A percentile compares a stretch with the other conserved stretches of the same genome.
Evolutionary conservation across 228 moss, liverwort and hornwort species (phyloP).

Genomic region (Sphagnum magellanicum): DNA sequence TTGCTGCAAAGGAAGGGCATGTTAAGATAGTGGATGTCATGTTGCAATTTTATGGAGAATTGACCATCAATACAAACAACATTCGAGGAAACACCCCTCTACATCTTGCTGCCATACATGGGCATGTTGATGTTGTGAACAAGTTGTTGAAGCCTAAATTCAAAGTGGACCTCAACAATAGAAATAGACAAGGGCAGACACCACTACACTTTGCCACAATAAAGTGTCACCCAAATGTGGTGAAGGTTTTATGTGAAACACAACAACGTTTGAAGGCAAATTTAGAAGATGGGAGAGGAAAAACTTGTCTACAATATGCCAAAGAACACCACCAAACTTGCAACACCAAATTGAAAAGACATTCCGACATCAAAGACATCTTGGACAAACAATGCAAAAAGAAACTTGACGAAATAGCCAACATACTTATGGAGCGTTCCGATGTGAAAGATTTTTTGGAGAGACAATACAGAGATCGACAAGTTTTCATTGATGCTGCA

Average conservation of each 20-base stretch:
- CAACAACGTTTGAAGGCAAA: slow-evolving; percentile 17
- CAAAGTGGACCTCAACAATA: neutral
- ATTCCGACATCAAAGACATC: no score
- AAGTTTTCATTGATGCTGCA: slow-evolving; percentile 10
- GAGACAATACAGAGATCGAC: slow-evolving; percentile 4
- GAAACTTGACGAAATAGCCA: slow-evolving; percentile 9
- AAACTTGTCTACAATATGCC: neutral
- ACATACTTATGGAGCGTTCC: neutral
- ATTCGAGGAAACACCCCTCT: slow-evolving; percentile 13
- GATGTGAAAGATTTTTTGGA: slow-evolving; percentile 12
- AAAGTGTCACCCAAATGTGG: slow-evolving; percentile 11
- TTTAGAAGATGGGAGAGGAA: slow-evolving; percentile 8
- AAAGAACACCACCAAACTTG: slow-evolving; percentile 2
- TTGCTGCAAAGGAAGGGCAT: slow-evolving; percentile 16
- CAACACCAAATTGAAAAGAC: neutral
- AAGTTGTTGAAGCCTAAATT: slow-evolving; percentile 8
- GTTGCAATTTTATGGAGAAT: slow-evolving; percentile 4
- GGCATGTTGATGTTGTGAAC: slow-evolving; percentile 9
- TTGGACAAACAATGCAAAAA: slow-evolving; percentile 9
- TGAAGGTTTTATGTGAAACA: slow-evolving; percentile 7
- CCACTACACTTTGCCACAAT: slow-evolving; percentile 23
- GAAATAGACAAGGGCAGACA: slow-evolving; percentile 19
- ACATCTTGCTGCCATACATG: slow-evolving; percentile 23
- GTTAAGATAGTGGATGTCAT: slow-evolving; percentile 14
- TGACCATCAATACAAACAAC: slow-evolving; percentile 4